Evolutionary conservation across 2,329 filamentous ascomycete genomes (phyloP).

Genomic region (Parastagonospora avenae): DNA sequence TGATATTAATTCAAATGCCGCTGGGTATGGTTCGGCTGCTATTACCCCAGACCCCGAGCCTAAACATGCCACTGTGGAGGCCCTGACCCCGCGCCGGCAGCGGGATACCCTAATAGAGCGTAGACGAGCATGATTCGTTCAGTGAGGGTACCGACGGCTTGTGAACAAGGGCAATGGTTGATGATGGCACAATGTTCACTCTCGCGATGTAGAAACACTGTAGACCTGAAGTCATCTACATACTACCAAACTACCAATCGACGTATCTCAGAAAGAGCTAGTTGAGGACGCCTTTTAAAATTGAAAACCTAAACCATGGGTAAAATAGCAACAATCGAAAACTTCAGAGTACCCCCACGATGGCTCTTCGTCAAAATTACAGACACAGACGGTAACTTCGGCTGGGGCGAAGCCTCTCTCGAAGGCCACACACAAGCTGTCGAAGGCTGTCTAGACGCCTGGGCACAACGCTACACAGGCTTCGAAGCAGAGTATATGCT

Average conservation of each 20-base stretch:
- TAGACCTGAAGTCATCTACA: too few relatives aligned
- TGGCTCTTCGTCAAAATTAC: constrained; percentile 81
- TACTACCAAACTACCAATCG: too few relatives aligned
- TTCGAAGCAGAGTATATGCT: constrained; percentile 69
- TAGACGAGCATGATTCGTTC: neutral
- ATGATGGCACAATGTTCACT: too few relatives aligned
- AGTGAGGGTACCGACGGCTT: neutral
- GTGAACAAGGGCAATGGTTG: too few relatives aligned
- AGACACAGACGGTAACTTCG: constrained; percentile 66
- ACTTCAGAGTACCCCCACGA: constrained; percentile 74
- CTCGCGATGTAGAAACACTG: too few relatives aligned
- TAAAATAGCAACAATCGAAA: constrained; percentile 70
- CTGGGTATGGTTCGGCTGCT: constrained; percentile 24
- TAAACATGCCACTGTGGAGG: constrained; percentile 26
- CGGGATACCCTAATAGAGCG: constrained; percentile 19
- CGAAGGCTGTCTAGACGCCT: constrained; percentile 73
- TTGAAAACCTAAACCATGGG: constrained; percentile 55
- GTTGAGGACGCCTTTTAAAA: neutral
- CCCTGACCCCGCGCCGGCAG: constrained; percentile 33
- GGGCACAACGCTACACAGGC: constrained; percentile 65
- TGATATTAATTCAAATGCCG: constrained; percentile 12
- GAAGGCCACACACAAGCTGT: constrained; percentile 77
- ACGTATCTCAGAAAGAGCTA: neutral
- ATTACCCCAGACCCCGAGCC: constrained; percentile 34
- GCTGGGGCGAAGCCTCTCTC: constrained; percentile 77